Evolutionary conservation across 1,284 basidiomycete genomes (phyloP).

Genomic region (Sphaerobolus stellatus): DNA sequence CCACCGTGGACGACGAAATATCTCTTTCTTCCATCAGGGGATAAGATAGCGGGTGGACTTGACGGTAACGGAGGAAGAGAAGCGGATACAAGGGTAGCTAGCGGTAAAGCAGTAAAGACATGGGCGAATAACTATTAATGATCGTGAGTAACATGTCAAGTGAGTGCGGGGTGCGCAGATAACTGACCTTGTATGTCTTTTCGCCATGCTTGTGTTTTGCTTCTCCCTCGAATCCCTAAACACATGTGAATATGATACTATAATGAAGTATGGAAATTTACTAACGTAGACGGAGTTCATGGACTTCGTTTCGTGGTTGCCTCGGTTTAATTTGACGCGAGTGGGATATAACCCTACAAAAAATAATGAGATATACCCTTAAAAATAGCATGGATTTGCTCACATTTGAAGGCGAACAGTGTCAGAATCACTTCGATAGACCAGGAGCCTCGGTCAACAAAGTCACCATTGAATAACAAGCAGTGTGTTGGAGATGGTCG

Average conservation of each 20-base stretch:
- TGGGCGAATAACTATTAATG: slow-evolving; percentile 77
- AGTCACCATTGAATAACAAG: slow-evolving; percentile 92
- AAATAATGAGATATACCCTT: slow-evolving; percentile 11
- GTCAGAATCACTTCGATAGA: slow-evolving; percentile 95
- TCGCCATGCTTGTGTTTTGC: slow-evolving; percentile 94
- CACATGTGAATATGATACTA: slow-evolving; percentile 53
- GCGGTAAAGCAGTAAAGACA: slow-evolving; percentile 86
- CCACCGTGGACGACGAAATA: slow-evolving; percentile 98
- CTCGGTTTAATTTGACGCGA: slow-evolving; percentile 88
- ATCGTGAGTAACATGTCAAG: background rate
- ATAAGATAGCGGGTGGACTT: slow-evolving; percentile 61
- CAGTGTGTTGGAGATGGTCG: slow-evolving; percentile 79
- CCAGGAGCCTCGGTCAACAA: slow-evolving; percentile 97
- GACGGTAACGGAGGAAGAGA: slow-evolving; percentile 56
- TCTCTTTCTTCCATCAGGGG: slow-evolving; percentile 80
- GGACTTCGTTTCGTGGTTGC: slow-evolving; percentile 96
- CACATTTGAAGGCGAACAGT: slow-evolving; percentile 95
- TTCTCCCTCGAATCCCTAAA: slow-evolving; percentile 95
- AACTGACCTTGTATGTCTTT: slow-evolving; percentile 78
- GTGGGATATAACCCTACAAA: slow-evolving; percentile 80
- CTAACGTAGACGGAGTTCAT: slow-evolving; percentile 49
- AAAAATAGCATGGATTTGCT: slow-evolving; percentile 25
- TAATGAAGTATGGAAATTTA: background rate
- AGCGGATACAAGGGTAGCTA: slow-evolving; percentile 83
- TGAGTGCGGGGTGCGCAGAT: background rate